Base-by-base conservation (phyloP, 2,329 filamentous ascomycete species). In the Biscogniauxia mediterranea region DNA sequence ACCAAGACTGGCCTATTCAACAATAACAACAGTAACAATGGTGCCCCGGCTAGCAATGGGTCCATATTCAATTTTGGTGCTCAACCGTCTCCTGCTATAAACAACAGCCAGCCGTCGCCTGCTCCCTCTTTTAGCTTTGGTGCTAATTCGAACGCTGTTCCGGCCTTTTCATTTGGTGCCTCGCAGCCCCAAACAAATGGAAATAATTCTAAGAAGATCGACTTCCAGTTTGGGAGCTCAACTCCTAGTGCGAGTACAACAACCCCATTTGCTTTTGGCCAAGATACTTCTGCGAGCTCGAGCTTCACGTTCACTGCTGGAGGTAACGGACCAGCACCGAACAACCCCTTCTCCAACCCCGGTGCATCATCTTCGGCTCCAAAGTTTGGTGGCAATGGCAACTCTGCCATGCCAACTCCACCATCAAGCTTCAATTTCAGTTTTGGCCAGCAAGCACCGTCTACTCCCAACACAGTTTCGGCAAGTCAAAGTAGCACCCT, bases 241-340 rank as follows among this genome's bases (percentile, higher is more conserved):
- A 58, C 28, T 1, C 55, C 59, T 2, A 58, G 21, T 49, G 50
- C 49, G 23, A 25, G 56, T 20, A 57, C 65, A 58, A 56, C 65
- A 57, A 28, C 11, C 60, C 56, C 68, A 28, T 73, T 73, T 54
- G 61, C 64, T 4, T 73, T 73, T 57, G 71, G 68, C 2, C 66
- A 70, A 25, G 64, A 60, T 19, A 61, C 64, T 17, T 64, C 67
- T 9, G 58, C 64, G 6, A 62, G 64, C 26, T 61, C 64, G 15
- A 58, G 72, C 1, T 80, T 80, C 60, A 78, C 74, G 3, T 81
- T 80, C 61, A 74, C 69, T 13, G 70, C 73, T 7, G 76, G 71
- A 5, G 73, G 71, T 6, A 68, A 66, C 52, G 65, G 64, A 9
- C 68, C 73, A 42, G 66, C 79, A 2, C 71, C 79, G 58, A 77